Evolutionary conservation across 2,329 filamentous ascomycete genomes (phyloP).

Genomic region (Chrysoporthe austroafricana): DNA sequence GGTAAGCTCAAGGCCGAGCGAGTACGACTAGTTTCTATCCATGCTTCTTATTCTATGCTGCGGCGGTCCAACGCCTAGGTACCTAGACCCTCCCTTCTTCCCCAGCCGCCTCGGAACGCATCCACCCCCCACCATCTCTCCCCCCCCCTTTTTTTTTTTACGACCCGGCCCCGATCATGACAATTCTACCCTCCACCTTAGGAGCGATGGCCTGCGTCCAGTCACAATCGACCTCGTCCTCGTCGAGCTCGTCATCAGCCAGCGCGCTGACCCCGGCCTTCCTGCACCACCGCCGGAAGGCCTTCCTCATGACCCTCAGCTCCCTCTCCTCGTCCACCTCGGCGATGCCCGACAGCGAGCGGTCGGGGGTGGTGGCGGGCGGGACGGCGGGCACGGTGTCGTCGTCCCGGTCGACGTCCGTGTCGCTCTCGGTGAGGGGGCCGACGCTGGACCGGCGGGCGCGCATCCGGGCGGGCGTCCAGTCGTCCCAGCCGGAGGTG

Average conservation of each 20-base stretch:
- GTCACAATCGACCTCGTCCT: slow-evolving; percentile 64
- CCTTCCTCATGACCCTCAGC: slow-evolving; percentile 68
- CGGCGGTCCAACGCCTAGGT: background rate
- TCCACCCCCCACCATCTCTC: background rate
- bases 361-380: slow-evolving; percentile 28
- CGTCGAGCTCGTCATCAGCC: slow-evolving; percentile 58
- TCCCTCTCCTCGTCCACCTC: slow-evolving; percentile 52
- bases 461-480: slow-evolving; percentile 43
- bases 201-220: slow-evolving; percentile 86
- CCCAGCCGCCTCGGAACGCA: background rate
- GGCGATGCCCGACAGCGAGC: slow-evolving; percentile 35
- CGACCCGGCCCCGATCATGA: slow-evolving; percentile 41
- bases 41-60: too few species aligned
- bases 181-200: slow-evolving; percentile 75
- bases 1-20: too few species aligned
- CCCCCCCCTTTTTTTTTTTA: background rate
- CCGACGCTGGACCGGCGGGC: slow-evolving; percentile 38
- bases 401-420: slow-evolving; percentile 35
- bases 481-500: slow-evolving; percentile 39
- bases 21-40: too few species aligned
- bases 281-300: slow-evolving; percentile 74
- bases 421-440: slow-evolving; percentile 45
- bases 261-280: slow-evolving; percentile 64
- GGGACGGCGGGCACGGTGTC: slow-evolving; percentile 33
- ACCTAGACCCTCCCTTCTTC: background rate